Conservation (phyloP, 1,139 yeast genomes). For the Pichia sp. region DNA sequence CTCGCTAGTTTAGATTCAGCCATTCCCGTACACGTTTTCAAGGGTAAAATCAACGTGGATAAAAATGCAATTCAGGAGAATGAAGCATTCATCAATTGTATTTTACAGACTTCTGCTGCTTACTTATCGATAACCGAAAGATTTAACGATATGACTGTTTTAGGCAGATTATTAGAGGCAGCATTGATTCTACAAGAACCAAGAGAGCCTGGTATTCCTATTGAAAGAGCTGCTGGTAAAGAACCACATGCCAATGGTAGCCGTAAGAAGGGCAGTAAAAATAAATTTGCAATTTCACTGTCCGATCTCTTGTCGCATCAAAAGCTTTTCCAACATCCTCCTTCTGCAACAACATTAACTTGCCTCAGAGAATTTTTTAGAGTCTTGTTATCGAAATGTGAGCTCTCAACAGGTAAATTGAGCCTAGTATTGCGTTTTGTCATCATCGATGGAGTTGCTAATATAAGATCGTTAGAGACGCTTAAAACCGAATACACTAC, state of each 20-base stretch:
- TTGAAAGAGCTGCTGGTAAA: conserved; percentile 25
- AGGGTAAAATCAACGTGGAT: conserved; percentile 38
- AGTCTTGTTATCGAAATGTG: conserved; percentile 45
- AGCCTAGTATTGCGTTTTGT: conserved; percentile 57
- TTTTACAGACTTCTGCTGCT: conserved; percentile 34
- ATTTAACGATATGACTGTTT: conserved; percentile 39
- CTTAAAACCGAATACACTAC: conserved; percentile 29
- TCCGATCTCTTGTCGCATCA: conserved; percentile 73
- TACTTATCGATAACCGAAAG: conserved; percentile 36
- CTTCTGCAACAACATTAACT: conserved; percentile 38
- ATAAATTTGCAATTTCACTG: conserved; percentile 41
- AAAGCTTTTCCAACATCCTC: conserved; percentile 47
- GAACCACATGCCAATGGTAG: conserved; percentile 16
- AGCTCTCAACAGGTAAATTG: conserved; percentile 60
- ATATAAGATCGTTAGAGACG: conserved; percentile 11
- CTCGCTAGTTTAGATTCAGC: conserved; percentile 57
- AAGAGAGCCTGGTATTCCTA: conserved; percentile 27
- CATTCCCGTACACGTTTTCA: conserved; percentile 31
- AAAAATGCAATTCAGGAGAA: conserved; percentile 33
- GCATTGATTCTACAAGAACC: conserved; percentile 46
- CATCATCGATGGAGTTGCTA: conserved; percentile 44
- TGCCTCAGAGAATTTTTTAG: conserved; percentile 48
- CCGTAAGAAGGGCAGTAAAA: conserved; percentile 28
- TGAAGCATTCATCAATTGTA: conserved; percentile 35
- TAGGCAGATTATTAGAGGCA: conserved; percentile 45